Base-by-base conservation (phyloP, 129 eudicot genomes). In the Heracleum sosnowskyi region DNA sequence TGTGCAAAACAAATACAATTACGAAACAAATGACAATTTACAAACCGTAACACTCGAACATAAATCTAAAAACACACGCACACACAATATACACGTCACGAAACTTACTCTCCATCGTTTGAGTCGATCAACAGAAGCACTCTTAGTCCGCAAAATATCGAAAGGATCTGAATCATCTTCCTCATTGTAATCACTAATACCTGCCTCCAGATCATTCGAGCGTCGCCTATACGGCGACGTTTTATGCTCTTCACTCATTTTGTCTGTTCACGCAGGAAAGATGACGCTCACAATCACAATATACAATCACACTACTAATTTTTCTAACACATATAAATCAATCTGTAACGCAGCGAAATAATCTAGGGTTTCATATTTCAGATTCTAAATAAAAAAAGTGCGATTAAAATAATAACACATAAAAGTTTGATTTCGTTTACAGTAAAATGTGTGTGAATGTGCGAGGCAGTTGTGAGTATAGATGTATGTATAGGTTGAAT, bases 101-200 rank as follows among this genome's bases (percentile, higher is more conserved):
- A 60, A 37, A 73, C 87, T 34, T 85, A 91, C 98, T 86, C 98
- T 85, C 98, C 98, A 94, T 73, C 96, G 74, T 40, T 77, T 86
- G 73, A 94, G 90, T 8, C 93, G 85, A 37, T 94, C 97, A 0
- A 57, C 79, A 8, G 79, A 20, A 53, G 79, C 79, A 57, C 79
- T 76, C 47, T 76, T 76, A 36, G 69, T 76, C 24, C 79, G 29
- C 24, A 55, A 26, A 11, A 76, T 76, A 37, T 76, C 39, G 22
- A 76, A 76, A 28, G 79, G 79, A 5, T 20, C 78, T n/a, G 12
- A 33, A 20, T 26, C 51, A 31, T 76, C 79, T 18, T 76, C 79
- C 5, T 76, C 51, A 7, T 44, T n/a, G 37, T 24, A 44, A 13
- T 57, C 51, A 76, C 0, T 28, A n/a, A 15, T 5, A 12, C 72